Base-by-base conservation (phyloP, 768 basidiomycete genomes). In the Pisolithus microcarpus region DNA sequence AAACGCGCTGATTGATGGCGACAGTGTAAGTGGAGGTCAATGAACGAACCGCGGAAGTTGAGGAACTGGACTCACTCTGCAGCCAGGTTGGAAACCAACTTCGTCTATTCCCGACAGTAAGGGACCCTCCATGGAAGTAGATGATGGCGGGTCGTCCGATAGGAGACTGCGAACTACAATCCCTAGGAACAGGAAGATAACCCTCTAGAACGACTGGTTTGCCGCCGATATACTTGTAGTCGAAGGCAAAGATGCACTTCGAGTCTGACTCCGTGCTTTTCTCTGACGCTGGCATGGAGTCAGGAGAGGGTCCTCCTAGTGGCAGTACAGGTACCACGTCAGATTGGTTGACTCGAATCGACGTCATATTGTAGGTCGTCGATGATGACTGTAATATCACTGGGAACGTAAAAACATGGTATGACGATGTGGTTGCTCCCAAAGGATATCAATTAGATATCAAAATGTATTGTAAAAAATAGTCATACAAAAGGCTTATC, bases 11-110 rank as follows among this genome's bases (percentile, higher is more conserved):
- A n/a, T 85, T 49, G 9, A 45, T 19, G 24, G 19, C 7, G 4
- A 21, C 15, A 13, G 43, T 38, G 39, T 23, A 23, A 23, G 21
- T 23, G n/a, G n/a, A n/a, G 4, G 11, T 24, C 31, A n/a, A 23
- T 23, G 21, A 47, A 47, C n/a, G 24, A 10, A 8, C 19, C 37
- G 34, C 1, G 18, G 7, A 13, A 15, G 10, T 24, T n/a, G 28
- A 40, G 9, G 23, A 48, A 28, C n/a, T 44, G 9, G 16, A 57
- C 71, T 48, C 26, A 84, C 84, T 72, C 44, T 74, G 63, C 23
- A 86, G 65, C 85, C 85, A 87, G n/a, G 48, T 53, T 2, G 84
- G 84, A 61, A 84, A 79, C 81, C 82, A 85, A 58, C 76, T 79
- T 28, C 59, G 61, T 48, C 76, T 70, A 54, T 79, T 77, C 1